These are phyloP conservation scores for Colletotrichum sp. DNA, from an alignment of 2,329 filamentous ascomycete genomes.

Conservation along the genomic window DNA sequence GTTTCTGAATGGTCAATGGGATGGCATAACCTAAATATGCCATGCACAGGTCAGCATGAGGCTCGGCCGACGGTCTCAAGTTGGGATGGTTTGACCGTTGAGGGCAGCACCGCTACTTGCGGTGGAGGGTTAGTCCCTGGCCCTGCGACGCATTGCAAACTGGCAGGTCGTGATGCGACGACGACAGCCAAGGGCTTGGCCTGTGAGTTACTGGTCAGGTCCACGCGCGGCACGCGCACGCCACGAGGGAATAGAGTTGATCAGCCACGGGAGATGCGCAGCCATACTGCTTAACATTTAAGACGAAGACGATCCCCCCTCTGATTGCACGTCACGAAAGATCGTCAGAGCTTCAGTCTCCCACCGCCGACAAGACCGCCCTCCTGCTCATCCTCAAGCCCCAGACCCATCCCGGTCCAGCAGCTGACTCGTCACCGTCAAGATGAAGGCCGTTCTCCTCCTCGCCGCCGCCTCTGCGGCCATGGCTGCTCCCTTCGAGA, in stretches of 20 bases:
- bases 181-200: constrained; percentile 2
- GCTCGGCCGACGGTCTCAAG: background rate
- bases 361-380: background rate
- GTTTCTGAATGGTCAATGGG: background rate
- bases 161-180: background rate
- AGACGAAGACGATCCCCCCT: background rate
- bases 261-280: background rate
- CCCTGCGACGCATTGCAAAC: background rate
- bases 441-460: constrained; percentile 19
- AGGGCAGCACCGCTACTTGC: background rate
- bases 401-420: background rate
- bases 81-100: background rate
- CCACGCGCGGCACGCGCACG: background rate
- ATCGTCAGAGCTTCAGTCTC: constrained; percentile 5
- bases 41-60: background rate
- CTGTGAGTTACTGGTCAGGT: background rate
- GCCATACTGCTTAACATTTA: background rate
- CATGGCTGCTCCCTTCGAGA: constrained; percentile 11
- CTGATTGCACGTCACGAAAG: background rate
- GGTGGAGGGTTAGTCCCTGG: background rate
- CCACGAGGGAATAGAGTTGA: background rate
- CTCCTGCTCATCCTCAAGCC: background rate
- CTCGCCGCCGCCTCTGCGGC: constrained; percentile 12
- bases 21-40: background rate
- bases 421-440: background rate